phyloP scores from a whole-genome alignment of 805 yeast species.

The Cyberlindnera petersonii region DNA sequence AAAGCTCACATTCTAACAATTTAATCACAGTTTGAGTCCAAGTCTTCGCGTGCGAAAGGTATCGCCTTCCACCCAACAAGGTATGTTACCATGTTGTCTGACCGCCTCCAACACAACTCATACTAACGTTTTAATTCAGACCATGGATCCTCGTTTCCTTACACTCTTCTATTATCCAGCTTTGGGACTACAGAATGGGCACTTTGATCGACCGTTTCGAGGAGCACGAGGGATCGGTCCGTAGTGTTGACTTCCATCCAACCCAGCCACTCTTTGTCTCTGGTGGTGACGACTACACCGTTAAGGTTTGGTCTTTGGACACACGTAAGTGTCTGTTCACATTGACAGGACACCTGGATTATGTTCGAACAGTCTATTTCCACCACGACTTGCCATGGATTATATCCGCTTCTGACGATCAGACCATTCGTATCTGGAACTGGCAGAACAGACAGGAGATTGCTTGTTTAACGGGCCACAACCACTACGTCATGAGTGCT shows the following conservation, averaged over 20 bases:
- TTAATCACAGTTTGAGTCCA: slow-evolving; percentile 79
- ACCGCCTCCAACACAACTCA: not conserved
- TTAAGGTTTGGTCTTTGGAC: slow-evolving; percentile 93
- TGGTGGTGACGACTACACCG: slow-evolving; percentile 94
- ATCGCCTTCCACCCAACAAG: slow-evolving; percentile 94
- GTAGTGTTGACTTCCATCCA: slow-evolving; percentile 94
- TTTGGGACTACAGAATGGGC: slow-evolving; percentile 99
- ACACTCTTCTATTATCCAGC: slow-evolving; percentile 96
- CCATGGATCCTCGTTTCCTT: slow-evolving; percentile 96
- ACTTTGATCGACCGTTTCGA: slow-evolving; percentile 93
- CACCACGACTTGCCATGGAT: slow-evolving; percentile 98
- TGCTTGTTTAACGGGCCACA: slow-evolving; percentile 96
- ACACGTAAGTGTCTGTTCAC: slow-evolving; percentile 91
- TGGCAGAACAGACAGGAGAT: slow-evolving; percentile 98
- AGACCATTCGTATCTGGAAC: slow-evolving; percentile 98
- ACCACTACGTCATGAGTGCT: slow-evolving; percentile 97
- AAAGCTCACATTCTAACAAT: slow-evolving; percentile 10
- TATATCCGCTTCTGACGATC: slow-evolving; percentile 93
- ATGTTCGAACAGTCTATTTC: slow-evolving; percentile 89
- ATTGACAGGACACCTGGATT: slow-evolving; percentile 89
- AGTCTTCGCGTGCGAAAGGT: slow-evolving; percentile 96
- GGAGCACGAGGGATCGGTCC: slow-evolving; percentile 97
- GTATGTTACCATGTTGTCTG: slow-evolving; percentile 27
- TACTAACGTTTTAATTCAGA: slow-evolving; percentile 34
- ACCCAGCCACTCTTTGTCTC: slow-evolving; percentile 96